Percentiles rank a stretch among this genome's conserved stretches.
Evolutionary conservation across 345 rosid genomes (phyloP).

Genomic region (Lumnitzera littorea): DNA sequence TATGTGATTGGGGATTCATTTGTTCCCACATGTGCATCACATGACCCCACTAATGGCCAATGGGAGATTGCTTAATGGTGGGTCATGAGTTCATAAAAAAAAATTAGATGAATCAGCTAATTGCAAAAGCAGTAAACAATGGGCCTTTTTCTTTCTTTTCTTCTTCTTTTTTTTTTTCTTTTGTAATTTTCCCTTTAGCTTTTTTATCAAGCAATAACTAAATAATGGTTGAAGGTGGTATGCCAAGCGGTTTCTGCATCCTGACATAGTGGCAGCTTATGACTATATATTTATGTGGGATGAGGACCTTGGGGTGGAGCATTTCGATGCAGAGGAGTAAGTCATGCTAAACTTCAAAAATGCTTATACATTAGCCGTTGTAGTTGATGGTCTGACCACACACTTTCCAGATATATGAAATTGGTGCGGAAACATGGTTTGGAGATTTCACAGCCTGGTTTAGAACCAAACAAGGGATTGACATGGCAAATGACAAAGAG

Average conservation of each 20-base stretch:
- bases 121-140: no score
- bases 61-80: no score
- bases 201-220: background rate
- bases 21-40: no score
- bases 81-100: no score
- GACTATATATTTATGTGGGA: constrained; percentile 96
- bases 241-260: constrained; percentile 92
- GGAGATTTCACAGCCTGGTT: constrained; percentile 97
- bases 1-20: no score
- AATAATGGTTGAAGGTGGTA: constrained; percentile 58
- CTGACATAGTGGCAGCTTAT: constrained; percentile 73
- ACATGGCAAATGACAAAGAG: constrained; percentile 96
- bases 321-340: constrained; percentile 84
- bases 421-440: constrained; percentile 73
- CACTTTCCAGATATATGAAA: constrained; percentile 46
- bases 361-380: no score
- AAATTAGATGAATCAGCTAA: no score
- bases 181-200: no score
- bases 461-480: constrained; percentile 63
- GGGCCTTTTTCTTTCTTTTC: constrained; percentile 3
- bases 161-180: constrained; percentile 2
- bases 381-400: background rate
- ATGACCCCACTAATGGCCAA: no score
- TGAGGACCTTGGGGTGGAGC: constrained; percentile 89
- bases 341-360: constrained; percentile 9